Evolutionary conservation across 2,329 filamentous ascomycete species (phyloP).

Genomic region (Venturia aucupariae): DNA sequence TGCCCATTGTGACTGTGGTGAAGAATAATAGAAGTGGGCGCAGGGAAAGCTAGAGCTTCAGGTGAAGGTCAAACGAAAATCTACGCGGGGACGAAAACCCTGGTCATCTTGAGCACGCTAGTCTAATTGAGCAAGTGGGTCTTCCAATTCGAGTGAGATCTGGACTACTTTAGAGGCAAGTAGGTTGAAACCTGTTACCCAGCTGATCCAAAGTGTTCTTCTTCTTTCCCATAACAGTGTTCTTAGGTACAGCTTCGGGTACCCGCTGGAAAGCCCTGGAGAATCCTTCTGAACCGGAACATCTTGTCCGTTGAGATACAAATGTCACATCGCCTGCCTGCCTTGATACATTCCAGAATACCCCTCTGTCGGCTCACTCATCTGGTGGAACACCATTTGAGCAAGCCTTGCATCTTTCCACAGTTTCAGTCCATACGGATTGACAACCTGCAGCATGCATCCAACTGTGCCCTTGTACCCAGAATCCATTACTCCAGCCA

Average conservation of each 20-base stretch:
- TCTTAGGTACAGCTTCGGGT: not conserved
- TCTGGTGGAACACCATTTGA: constrained; percentile 32
- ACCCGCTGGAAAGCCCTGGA: not conserved
- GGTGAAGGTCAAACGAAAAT: not conserved
- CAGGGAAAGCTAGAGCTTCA: not conserved
- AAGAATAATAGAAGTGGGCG: not conserved
- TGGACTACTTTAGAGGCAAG: no score
- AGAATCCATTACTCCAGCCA: constrained; percentile 34
- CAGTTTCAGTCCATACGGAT: constrained; percentile 28
- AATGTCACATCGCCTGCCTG: not conserved
- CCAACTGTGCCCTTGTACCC: constrained; percentile 35
- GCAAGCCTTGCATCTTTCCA: constrained; percentile 29
- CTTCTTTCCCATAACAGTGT: not conserved
- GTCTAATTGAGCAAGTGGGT: not conserved
- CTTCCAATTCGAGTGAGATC: not conserved
- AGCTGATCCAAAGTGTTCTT: not conserved
- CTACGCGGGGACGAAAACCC: not conserved
- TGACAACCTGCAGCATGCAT: constrained; percentile 30
- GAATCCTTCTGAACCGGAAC: not conserved
- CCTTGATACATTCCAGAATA: constrained; percentile 33
- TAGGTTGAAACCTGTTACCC: not conserved
- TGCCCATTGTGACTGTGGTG: not conserved
- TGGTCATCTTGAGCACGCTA: not conserved
- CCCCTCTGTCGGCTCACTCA: constrained; percentile 29
- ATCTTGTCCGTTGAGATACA: not conserved